Conservation (phyloP, 169 alveolate genomes). For the Pseudocohnilembus persalinus region DNA sequence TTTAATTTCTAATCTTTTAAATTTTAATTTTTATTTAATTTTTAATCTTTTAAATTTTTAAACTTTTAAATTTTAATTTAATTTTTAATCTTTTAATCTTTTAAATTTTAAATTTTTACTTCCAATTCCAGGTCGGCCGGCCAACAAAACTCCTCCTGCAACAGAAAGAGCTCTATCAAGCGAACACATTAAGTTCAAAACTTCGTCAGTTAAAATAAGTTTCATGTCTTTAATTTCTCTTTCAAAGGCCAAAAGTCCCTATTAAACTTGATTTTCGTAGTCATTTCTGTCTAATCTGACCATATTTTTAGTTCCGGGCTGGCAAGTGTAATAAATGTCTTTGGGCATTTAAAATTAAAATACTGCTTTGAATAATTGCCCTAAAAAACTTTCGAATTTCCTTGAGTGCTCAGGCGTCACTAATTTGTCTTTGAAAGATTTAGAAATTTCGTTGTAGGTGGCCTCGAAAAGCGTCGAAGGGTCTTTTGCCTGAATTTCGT, state of each 20-base stretch:
- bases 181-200: slow-evolving; percentile 70
- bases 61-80: no score
- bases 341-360: slow-evolving; percentile 50
- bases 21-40: no score
- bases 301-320: slow-evolving; percentile 19
- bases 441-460: slow-evolving; percentile 74
- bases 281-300: slow-evolving; percentile 64
- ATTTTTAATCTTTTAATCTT: no score
- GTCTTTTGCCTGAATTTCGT: slow-evolving; percentile 56
- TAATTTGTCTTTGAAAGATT: slow-evolving; percentile 89
- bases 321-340: slow-evolving; percentile 54
- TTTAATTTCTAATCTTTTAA: no score
- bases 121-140: slow-evolving; percentile 91
- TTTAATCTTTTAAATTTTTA: no score
- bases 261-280: slow-evolving; percentile 58
- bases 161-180: slow-evolving; percentile 82
- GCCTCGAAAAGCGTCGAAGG: slow-evolving; percentile 20
- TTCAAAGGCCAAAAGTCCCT: slow-evolving; percentile 82
- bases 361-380: slow-evolving; percentile 53
- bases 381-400: slow-evolving; percentile 74
- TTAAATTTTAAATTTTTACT: no score
- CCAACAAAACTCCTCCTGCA: slow-evolving; percentile 81
- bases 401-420: slow-evolving; percentile 75
- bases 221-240: slow-evolving; percentile 88
- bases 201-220: slow-evolving; percentile 84